Evolutionary conservation across 352 stramenopile genomes (phyloP), one percentile per base, ranked within the genome.

Genomic region (Pythium biforme): DNA sequence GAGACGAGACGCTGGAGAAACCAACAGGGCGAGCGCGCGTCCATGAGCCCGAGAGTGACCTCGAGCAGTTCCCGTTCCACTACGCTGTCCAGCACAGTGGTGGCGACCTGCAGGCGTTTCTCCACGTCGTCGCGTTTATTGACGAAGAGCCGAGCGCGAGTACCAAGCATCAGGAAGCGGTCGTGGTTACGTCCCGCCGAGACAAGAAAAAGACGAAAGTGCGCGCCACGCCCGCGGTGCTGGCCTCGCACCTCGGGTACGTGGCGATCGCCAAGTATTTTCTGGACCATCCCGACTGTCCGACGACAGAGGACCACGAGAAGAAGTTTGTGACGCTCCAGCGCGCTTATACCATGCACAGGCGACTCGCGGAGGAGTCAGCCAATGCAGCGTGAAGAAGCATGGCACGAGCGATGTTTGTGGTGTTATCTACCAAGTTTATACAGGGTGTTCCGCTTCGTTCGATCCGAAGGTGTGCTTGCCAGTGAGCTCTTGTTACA

Each of bases 241-340:
- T 74, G 9, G 63, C 40, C 2, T 57, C 57, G 0, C 52, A 70
- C 33, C 51, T 68, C 39, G 25, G 55, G 15, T 66, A 60, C 41
- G 50, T 59, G 11, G 59, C 72, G 41, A 74, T 71, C 48, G 22
- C 79, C 49, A 80, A 75, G 54, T 55, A 56, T 22, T 27, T 82
- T 51, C 19, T 83, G 6, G 52, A 51, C 5, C 27, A 25, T 27
- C 27, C 23, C 14, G 20, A 56, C 23, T 10, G 37, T 6, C 2
- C 22, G 0, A 4, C 17, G 0, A 26, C 25, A 10, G 48, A 5
- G 23, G 43, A 50, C 19, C 4, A 23, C 2, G 48, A 66, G 31
- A 60, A 66, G 14, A 26, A 41, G 29, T 66, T 66, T 48, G 40
- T 60, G 17, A 66, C 41, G 17, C 46, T 60, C 12, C 40, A 49